A percentile compares a stretch with the other conserved stretches of the same genome.
Evolutionary conservation across 2,329 filamentous ascomycete species (phyloP).

Genomic region (Penicillium sp.): DNA sequence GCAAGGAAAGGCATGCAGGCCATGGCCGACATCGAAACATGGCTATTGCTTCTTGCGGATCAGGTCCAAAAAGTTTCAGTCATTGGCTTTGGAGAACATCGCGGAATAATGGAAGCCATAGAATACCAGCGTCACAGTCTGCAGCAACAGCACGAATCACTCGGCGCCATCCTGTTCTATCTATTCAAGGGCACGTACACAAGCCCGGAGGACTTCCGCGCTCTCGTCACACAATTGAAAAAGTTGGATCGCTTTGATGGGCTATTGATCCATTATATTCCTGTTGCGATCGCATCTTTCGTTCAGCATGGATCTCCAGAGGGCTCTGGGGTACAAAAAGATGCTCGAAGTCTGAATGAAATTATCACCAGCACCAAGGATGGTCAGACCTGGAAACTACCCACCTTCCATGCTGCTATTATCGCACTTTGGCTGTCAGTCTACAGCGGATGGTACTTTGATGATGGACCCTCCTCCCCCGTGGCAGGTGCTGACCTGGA

Average conservation of each 20-base stretch:
- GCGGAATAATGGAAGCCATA: constrained; percentile 72
- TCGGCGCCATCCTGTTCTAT: constrained; percentile 76
- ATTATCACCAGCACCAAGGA: constrained; percentile 67
- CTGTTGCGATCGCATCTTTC: constrained; percentile 74
- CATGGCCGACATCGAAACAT: constrained; percentile 74
- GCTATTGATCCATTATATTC: constrained; percentile 75
- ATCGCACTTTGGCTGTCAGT: constrained; percentile 87
- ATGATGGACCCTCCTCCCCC: constrained; percentile 62
- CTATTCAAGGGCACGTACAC: constrained; percentile 75
- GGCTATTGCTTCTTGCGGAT: constrained; percentile 74
- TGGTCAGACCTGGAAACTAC: constrained; percentile 68
- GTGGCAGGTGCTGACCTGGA: constrained; percentile 63
- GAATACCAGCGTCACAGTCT: constrained; percentile 79
- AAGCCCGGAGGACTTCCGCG: constrained; percentile 68
- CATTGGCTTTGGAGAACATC: constrained; percentile 64
- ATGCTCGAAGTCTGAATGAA: constrained; percentile 69
- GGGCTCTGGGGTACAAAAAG: constrained; percentile 63
- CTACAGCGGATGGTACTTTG: constrained; percentile 85
- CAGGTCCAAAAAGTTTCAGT: constrained; percentile 73
- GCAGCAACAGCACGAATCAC: constrained; percentile 82
- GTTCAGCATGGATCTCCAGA: constrained; percentile 76
- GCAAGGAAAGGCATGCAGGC: constrained; percentile 71
- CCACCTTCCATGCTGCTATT: constrained; percentile 75
- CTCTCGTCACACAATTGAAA: constrained; percentile 67
- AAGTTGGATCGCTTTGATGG: constrained; percentile 75